Conservation (phyloP, 2,329 filamentous ascomycete species). For the Sclerotinia borealis region DNA sequence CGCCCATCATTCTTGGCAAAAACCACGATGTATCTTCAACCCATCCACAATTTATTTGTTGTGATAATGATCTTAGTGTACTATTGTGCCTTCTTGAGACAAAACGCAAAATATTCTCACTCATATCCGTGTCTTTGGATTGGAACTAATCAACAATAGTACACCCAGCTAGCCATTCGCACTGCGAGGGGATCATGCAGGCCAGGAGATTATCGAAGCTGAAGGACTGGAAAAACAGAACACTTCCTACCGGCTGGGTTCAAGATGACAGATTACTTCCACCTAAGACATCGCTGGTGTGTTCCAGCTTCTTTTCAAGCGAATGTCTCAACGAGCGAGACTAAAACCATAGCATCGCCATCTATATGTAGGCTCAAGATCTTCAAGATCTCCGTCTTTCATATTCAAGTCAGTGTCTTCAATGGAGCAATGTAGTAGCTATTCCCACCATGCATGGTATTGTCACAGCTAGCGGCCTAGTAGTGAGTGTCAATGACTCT, state of each 20-base stretch:
- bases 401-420: background rate
- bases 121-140: too few relatives aligned
- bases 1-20: too few relatives aligned
- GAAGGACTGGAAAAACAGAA: background rate
- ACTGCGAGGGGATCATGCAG: background rate
- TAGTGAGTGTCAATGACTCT: too few relatives aligned
- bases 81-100: too few relatives aligned
- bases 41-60: too few relatives aligned
- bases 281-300: slow-evolving; percentile 45
- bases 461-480: background rate
- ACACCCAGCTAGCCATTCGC: too few relatives aligned
- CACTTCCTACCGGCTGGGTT: slow-evolving; percentile 42
- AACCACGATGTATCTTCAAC: too few relatives aligned
- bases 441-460: background rate
- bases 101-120: too few relatives aligned
- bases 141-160: too few relatives aligned
- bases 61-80: too few relatives aligned
- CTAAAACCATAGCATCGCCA: too few relatives aligned
- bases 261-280: slow-evolving; percentile 45
- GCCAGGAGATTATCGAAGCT: background rate
- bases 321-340: slow-evolving; percentile 38
- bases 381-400: background rate
- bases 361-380: background rate
- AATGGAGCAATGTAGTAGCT: background rate
- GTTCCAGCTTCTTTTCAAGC: slow-evolving; percentile 44